Evolutionary conservation across 140 eudicot species (phyloP), one percentile per base, ranked within the genome.

Genomic region (Erigeron philadelphicus): DNA sequence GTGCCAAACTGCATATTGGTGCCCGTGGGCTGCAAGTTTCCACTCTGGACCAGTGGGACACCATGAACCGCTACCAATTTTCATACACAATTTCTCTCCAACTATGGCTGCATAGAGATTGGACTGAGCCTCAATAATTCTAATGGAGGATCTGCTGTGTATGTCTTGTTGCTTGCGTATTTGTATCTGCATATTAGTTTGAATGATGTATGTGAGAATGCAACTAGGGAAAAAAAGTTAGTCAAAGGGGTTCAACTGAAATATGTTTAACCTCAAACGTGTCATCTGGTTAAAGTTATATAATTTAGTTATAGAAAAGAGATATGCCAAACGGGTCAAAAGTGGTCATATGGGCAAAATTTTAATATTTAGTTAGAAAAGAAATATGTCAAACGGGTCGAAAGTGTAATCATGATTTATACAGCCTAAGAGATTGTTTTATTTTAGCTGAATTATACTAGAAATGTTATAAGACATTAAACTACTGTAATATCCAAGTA

Each of bases 21-120:
- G 83, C 23, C 97, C 97, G 35, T 87, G 84, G 52, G 95, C 83
- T 8, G 89, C 95, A 13, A 91, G 86, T 40, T 75, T 78, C 97
- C 97, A 91, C 74, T 91, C 91, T 23, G 66, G 77, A 44, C 96
- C 89, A 1, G 83, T 66, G 4, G 97, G 97, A 78, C 90, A 83
- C 97, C 97, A 90, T 11, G 94, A 87, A 40, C 94, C 90, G 9
- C 90, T 88, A 48, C 97, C 97, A 15, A 90, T 82, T 79, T 90
- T 90, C 96, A 90, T 83, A 72, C 85, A 75, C 61, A 90, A n/a
- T 50, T 84, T 90, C 71, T 90, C 95, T 47, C 88, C 95, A 1
- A 90, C 84, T 50, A 70, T 68, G 59, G 97, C 97, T 54, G 97
- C 93, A 17, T 90, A 90, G 10, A 90, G 81, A 79, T 87, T 82